Conservation (phyloP, 2,329 filamentous ascomycete genomes). For the Apiospora koreana region DNA sequence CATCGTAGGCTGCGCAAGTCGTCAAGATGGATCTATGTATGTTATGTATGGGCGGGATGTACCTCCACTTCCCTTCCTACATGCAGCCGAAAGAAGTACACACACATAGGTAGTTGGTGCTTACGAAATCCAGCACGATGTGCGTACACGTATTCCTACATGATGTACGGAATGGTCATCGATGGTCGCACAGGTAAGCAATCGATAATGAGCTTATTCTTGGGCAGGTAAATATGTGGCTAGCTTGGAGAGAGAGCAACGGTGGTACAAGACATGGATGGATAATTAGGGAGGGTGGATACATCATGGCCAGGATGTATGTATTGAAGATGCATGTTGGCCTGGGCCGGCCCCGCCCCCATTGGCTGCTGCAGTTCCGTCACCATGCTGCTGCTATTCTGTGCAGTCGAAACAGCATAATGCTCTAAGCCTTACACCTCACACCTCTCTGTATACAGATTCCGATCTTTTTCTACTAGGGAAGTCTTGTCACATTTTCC, state of each 20-base stretch:
- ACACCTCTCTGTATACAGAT: neutral
- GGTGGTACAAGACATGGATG: neutral
- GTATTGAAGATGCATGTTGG: too few species aligned
- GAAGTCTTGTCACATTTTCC: too few species aligned
- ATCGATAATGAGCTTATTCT: conserved; percentile 8
- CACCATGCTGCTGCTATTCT: neutral
- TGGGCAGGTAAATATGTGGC: too few species aligned
- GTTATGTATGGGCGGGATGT: neutral
- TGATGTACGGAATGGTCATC: neutral
- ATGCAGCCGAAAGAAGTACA: neutral
- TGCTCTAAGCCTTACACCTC: neutral
- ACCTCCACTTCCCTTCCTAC: neutral
- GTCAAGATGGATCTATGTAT: neutral
- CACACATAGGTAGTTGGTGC: too few species aligned
- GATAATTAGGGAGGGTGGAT: too few species aligned
- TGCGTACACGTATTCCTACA: neutral
- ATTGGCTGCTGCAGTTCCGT: neutral
- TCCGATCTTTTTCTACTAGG: neutral
- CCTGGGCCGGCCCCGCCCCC: neutral
- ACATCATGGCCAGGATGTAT: neutral
- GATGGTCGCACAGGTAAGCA: neutral
- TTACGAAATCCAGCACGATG: neutral
- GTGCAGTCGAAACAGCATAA: neutral
- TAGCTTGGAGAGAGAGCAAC: neutral
- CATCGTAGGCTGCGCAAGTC: neutral